phyloP scores from a whole-genome alignment of 75 land plant species.

The Sequoiadendron giganteum region DNA sequence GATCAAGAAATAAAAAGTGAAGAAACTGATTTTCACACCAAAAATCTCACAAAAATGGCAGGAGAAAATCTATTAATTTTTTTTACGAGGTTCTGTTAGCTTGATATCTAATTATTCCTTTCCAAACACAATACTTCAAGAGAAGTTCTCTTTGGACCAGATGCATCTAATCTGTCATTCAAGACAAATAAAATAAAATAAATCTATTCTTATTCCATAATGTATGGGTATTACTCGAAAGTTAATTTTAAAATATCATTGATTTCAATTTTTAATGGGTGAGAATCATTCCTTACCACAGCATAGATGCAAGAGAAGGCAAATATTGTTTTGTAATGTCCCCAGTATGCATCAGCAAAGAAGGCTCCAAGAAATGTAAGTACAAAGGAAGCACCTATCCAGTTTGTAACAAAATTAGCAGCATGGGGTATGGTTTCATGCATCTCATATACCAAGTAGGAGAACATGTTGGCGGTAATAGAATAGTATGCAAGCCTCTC shows the following conservation, averaged over 20 bases:
- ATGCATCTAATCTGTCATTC: no score
- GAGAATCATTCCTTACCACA: slow-evolving; percentile 19
- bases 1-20: no score
- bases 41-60: no score
- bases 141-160: no score
- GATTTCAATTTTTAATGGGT: not conserved
- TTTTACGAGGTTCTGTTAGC: no score
- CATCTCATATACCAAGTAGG: slow-evolving; percentile 34
- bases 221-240: no score
- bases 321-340: slow-evolving; percentile 38
- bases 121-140: no score
- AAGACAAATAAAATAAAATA: no score
- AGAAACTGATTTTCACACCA: not conserved
- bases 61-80: no score
- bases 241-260: no score
- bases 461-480: slow-evolving; percentile 31
- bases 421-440: slow-evolving; percentile 25
- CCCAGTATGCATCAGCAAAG: slow-evolving; percentile 48
- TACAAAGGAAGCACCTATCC: slow-evolving; percentile 44
- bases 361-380: slow-evolving; percentile 44
- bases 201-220: no score
- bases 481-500: slow-evolving; percentile 42
- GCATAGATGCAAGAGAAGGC: slow-evolving; percentile 35
- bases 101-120: no score
- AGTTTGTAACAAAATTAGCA: slow-evolving; percentile 27